phyloP scores from a whole-genome alignment of 768 basidiomycete genomes.

The Cystofilobasidium macerans region DNA sequence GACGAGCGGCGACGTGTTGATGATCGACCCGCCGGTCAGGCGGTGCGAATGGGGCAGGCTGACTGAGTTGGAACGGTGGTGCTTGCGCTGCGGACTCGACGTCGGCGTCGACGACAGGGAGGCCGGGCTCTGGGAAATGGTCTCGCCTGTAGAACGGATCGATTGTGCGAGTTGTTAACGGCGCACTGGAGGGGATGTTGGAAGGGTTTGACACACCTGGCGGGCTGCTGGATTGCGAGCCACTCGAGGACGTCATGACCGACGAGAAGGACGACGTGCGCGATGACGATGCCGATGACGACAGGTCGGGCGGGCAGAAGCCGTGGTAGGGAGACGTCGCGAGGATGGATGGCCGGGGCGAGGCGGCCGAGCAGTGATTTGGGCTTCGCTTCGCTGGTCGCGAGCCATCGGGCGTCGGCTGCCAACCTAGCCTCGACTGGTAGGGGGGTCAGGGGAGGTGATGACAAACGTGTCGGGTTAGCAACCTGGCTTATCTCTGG shows the following conservation, averaged over 20 bases:
- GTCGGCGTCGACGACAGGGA: background rate
- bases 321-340: background rate
- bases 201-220: background rate
- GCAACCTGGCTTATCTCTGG: no score
- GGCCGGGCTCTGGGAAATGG: background rate
- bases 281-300: background rate
- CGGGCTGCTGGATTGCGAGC: no score
- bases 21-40: background rate
- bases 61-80: background rate
- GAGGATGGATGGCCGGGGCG: background rate
- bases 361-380: background rate
- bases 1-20: background rate
- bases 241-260: background rate
- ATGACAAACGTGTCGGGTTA: no score
- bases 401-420: background rate
- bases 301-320: background rate
- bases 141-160: no score
- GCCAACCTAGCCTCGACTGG: background rate
- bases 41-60: background rate
- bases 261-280: conserved; percentile 4
- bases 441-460: background rate
- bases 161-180: no score
- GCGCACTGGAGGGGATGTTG: no score
- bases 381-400: background rate
- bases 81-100: background rate